Conservation (phyloP, 202 grass and related monocot genomes). For the Panicum hallii region DNA sequence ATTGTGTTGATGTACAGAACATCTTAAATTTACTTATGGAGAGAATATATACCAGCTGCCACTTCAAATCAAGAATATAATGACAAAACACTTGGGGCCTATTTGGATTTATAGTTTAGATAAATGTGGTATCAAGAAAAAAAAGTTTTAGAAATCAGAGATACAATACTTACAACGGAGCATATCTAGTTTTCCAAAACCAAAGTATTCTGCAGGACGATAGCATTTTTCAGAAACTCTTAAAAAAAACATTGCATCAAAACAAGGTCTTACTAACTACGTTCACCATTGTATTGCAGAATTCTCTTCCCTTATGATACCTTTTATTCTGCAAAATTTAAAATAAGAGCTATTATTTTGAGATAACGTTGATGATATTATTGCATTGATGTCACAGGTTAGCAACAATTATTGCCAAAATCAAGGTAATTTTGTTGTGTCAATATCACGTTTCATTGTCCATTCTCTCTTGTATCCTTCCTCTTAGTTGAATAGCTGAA, state of each 20-base stretch:
- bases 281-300: conserved; percentile 2
- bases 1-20: neutral
- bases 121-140: neutral
- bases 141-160: neutral
- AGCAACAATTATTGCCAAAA: conserved; percentile 56
- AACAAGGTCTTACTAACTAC: neutral
- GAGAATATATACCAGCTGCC: conserved; percentile 5
- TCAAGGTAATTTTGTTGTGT: conserved; percentile 61
- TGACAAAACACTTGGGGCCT: neutral
- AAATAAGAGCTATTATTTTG: conserved; percentile 30
- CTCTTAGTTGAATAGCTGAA: conserved; percentile 26
- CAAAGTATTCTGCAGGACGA: neutral
- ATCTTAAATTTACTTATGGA: neutral
- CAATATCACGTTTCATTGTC: conserved; percentile 27
- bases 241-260: neutral
- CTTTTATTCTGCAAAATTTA: conserved; percentile 25
- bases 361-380: conserved; percentile 41
- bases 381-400: conserved; percentile 66
- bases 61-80: conserved; percentile 7
- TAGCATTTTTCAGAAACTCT: neutral
- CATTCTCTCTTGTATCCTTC: conserved; percentile 23
- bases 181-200: neutral
- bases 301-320: conserved; percentile 4
- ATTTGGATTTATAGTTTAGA: neutral
- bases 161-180: neutral